Conservation (phyloP, 768 basidiomycete genomes). For the Lactarius pseudohatsudake region DNA sequence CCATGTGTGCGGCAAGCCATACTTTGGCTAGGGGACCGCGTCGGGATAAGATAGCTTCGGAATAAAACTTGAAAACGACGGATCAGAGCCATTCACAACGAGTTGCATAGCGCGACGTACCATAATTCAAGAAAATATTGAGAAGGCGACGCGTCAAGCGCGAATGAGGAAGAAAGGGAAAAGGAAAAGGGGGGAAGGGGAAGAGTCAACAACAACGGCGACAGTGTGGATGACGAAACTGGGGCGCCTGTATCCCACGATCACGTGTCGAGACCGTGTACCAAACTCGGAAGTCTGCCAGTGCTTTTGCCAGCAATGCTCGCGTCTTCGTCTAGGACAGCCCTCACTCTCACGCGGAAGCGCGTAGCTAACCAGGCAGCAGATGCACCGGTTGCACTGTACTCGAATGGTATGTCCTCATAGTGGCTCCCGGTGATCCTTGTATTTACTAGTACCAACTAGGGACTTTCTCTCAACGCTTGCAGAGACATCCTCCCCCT, state of each 20-base stretch:
- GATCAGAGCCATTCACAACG: slow-evolving; percentile 14
- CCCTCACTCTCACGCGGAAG: slow-evolving; percentile 16
- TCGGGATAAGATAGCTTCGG: slow-evolving; percentile 90
- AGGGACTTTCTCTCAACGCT: not conserved
- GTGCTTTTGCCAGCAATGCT: slow-evolving; percentile 6
- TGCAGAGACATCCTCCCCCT: not conserved
- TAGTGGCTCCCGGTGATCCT: not conserved
- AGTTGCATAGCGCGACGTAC: slow-evolving; percentile 9
- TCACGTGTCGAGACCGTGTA: not conserved
- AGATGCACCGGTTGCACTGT: not conserved
- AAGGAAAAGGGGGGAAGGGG: not conserved
- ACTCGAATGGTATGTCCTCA: slow-evolving; percentile 13
- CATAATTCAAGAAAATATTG: slow-evolving; percentile 28
- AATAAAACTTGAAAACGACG: slow-evolving; percentile 65
- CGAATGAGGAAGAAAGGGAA: not conserved
- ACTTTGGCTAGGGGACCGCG: slow-evolving; percentile 94
- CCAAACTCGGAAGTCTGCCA: not conserved
- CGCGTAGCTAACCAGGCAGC: slow-evolving; percentile 9
- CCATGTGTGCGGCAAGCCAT: slow-evolving; percentile 99
- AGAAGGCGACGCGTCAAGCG: slow-evolving; percentile 26
- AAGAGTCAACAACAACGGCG: slow-evolving; percentile 1
- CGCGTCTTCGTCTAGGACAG: slow-evolving; percentile 25
- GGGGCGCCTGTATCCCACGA: slow-evolving; percentile 10
- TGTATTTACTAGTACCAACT: not conserved
- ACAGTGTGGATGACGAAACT: slow-evolving; percentile 12